Base-by-base conservation (phyloP, 345 rosid genomes). In the Lepidium didymum region DNA sequence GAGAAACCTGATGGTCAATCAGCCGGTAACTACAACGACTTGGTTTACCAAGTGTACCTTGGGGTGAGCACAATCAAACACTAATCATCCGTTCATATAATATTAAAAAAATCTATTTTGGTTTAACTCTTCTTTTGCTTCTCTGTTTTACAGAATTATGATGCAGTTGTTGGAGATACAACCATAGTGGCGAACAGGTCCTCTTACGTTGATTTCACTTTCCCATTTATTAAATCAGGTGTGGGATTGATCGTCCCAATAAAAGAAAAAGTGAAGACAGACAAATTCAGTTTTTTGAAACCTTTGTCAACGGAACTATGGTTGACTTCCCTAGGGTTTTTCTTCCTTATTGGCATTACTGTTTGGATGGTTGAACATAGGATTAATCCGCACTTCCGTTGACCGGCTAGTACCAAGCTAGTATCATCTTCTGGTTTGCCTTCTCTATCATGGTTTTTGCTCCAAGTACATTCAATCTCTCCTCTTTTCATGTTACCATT, bases 361-460 rank as follows among this genome's bases (percentile, higher is more conserved):
- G 61, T 33, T 6, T 57, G 71, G 62, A 18, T 6, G 13, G 3
- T 71, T 44, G 75, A 71, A 23, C 63, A 71, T 44, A 44, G 63
- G 36, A 15, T 43, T 14, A 71, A 71, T 1, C 56, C 69, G 0
- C 69, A 62, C 49, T 62, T 71, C 0, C 59, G 77, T 3, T 96
- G 96, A 11, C 87, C 88, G 0, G 56, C 61, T 49, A 19, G 16
- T 41, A 83, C 62, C 92, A 87, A 71, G 70, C 65, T 6, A 84
- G 89, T 36, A 81, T 86, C 0, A 73, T 81, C 62, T 10, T 89
- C 49, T 89, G 91, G 90, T 91, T 88, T 60, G 84, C 97, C 44
- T 89, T 91, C 84, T 83, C 95, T 0, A 88, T 81, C 37, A 70
- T 89, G 80, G 83, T 81, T n/a, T 85, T 83, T 49, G 84, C 92